A percentile compares a stretch with the other conserved stretches of the same genome.
phyloP scores from a whole-genome alignment of 345 rosid genomes.

The Dimocarpus longan region DNA sequence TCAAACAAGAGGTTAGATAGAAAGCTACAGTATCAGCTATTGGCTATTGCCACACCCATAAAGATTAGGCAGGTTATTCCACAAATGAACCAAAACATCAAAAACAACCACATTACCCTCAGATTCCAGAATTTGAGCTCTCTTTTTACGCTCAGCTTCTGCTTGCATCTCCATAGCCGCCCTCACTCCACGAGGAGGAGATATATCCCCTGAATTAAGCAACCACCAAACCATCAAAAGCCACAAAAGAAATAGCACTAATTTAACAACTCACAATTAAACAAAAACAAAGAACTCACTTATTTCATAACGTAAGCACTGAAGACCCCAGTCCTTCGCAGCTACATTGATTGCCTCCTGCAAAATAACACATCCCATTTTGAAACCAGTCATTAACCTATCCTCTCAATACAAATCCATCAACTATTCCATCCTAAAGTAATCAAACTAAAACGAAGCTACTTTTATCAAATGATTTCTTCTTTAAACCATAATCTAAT shows the following conservation, averaged over 20 bases:
- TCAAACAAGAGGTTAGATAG: conserved; percentile 1
- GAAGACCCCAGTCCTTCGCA: conserved; percentile 89
- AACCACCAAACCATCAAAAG: background rate
- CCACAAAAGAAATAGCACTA: background rate
- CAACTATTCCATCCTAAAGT: background rate
- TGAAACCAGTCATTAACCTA: background rate
- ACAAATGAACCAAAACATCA: background rate
- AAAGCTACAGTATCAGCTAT: background rate
- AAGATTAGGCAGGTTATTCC: background rate
- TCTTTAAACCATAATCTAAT: too few relatives aligned
- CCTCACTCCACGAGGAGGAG: conserved; percentile 90
- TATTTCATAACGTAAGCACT: conserved; percentile 96
- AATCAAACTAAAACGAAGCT: too few relatives aligned
- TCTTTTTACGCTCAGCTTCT: conserved; percentile 94
- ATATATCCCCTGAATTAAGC: conserved; percentile 81
- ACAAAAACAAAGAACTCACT: conserved; percentile 45
- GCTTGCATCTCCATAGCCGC: conserved; percentile 99
- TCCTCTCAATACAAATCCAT: background rate
- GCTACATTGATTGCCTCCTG: conserved; percentile 95
- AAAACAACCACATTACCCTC: conserved; percentile 47
- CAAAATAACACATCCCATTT: conserved; percentile 18
- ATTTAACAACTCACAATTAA: background rate
- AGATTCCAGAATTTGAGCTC: conserved; percentile 93
- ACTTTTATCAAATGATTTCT: too few relatives aligned
- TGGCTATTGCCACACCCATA: conserved; percentile 6